Evolutionary conservation across 2,329 filamentous ascomycete species (phyloP), one percentile per base, ranked within the genome.

Genomic region (Calonectria honghensis): DNA sequence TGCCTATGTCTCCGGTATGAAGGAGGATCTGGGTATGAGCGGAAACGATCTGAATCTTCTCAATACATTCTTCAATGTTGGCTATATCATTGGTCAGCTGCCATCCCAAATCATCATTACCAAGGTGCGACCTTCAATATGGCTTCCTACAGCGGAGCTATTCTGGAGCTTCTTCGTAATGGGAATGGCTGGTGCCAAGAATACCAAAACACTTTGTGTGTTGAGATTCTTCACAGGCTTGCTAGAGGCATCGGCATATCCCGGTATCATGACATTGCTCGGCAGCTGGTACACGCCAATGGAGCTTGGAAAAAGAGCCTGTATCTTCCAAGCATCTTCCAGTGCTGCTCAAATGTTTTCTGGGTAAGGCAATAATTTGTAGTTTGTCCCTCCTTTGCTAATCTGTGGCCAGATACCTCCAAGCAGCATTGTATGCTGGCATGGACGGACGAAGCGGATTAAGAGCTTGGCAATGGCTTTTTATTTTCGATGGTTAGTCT

Each of bases 41-140:
- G 85, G 86, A 9, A 91, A 91, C 76, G 83, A 92, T 69, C 85
- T 91, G 29, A 91, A 91, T 73, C 89, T 90, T 45, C 78, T 85
- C 64, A 79, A 79, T 65, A 88, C 90, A 2, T 87, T 87, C 54
- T 93, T 90, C 87, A 91, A 89, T 0, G 85, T 90, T 1, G 91
- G 91, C 32, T 93, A 93, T 76, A 88, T 91, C 1, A 83, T 92
- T 82, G 83, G 85, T 3, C 82, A 86, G 68, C 79, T 83, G 37
- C 83, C 84, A 0, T 84, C 82, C 11, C 85, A 84, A 64, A 77
- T 86, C 50, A 83, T 86, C 76, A 81, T 84, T 77, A 86, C 82
- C 13, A 82, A 83, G 61, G 78, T 86, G 24, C 83, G 83, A 0
- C 84, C 85, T 3, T 84, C 83, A 1, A 80, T 85, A 32, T 85